phyloP scores from a whole-genome alignment of 164 flowering plant species.

The Vitis labrusca region DNA sequence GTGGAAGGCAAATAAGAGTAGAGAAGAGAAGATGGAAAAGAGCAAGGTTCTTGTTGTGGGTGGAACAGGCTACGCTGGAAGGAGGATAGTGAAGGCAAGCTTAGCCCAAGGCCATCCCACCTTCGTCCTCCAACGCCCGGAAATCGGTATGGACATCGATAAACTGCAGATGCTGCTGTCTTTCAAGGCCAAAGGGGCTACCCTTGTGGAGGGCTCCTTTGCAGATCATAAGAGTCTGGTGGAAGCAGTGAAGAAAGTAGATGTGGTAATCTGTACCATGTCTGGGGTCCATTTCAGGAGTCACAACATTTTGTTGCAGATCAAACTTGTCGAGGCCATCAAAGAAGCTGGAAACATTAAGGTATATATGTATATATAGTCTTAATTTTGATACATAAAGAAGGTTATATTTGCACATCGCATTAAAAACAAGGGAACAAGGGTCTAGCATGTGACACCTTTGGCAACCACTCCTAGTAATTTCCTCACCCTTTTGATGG shows the following conservation, averaged over 20 bases:
- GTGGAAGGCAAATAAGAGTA: too few species aligned
- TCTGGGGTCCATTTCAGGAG: slow-evolving; percentile 59
- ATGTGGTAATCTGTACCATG: slow-evolving; percentile 60
- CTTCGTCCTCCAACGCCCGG: slow-evolving; percentile 45
- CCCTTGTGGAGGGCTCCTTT: slow-evolving; percentile 52
- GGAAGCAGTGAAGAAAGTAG: slow-evolving; percentile 57
- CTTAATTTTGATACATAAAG: too few species aligned
- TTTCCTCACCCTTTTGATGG: too few species aligned
- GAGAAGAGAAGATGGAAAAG: slow-evolving; percentile 20
- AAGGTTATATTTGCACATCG: too few species aligned
- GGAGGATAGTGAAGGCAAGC: slow-evolving; percentile 61
- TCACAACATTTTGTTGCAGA: slow-evolving; percentile 52
- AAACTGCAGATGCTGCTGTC: slow-evolving; percentile 49
- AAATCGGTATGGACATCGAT: slow-evolving; percentile 59
- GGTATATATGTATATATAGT: slow-evolving; percentile 25
- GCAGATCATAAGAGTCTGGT: slow-evolving; percentile 58
- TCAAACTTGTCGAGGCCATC: slow-evolving; percentile 66
- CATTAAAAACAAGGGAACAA: too few species aligned
- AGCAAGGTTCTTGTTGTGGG: slow-evolving; percentile 62
- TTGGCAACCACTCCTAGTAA: too few species aligned
- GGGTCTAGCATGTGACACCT: too few species aligned
- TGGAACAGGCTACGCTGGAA: slow-evolving; percentile 64
- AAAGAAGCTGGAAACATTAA: slow-evolving; percentile 66
- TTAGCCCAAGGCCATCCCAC: slow-evolving; percentile 55
- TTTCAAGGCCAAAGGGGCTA: slow-evolving; percentile 56